phyloP scores from a whole-genome alignment of 2,329 filamentous ascomycete genomes.

The Didymella segeticola region DNA sequence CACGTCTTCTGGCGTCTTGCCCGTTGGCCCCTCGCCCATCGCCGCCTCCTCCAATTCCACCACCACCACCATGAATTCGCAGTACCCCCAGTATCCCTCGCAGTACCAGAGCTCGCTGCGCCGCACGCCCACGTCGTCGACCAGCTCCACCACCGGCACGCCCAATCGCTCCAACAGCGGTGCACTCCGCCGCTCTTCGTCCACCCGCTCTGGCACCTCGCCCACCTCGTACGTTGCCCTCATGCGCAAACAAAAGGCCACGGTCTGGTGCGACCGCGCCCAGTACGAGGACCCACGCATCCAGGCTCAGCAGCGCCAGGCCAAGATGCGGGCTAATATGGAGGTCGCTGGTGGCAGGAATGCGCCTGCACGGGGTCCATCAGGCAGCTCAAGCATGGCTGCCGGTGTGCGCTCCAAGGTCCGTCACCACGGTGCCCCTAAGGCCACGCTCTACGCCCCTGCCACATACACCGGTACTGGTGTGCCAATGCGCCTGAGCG shows the following conservation, averaged over 20 bases:
- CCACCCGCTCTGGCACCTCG: slow-evolving; percentile 72
- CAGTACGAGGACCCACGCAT: slow-evolving; percentile 90
- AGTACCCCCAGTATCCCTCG: slow-evolving; percentile 43
- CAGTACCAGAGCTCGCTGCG: slow-evolving; percentile 48
- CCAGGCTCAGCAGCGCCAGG: slow-evolving; percentile 81
- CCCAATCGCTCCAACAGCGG: slow-evolving; percentile 58
- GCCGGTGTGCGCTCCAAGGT: slow-evolving; percentile 80
- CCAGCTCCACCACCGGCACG: slow-evolving; percentile 64
- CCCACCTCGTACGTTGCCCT: slow-evolving; percentile 88
- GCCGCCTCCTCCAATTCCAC: slow-evolving; percentile 39
- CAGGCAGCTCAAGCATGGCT: slow-evolving; percentile 46
- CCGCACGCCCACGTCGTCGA: slow-evolving; percentile 73
- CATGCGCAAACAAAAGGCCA: slow-evolving; percentile 96
- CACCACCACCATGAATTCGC: slow-evolving; percentile 38
- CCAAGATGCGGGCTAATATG: slow-evolving; percentile 83
- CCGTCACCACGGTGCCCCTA: slow-evolving; percentile 82
- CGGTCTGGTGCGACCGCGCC: slow-evolving; percentile 95
- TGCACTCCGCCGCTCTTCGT: slow-evolving; percentile 74
- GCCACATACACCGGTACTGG: slow-evolving; percentile 78
- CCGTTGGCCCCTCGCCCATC: slow-evolving; percentile 26
- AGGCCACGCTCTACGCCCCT: slow-evolving; percentile 78
- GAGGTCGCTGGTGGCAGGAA: slow-evolving; percentile 74
- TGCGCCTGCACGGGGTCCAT: slow-evolving; percentile 46
- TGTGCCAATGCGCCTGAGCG: slow-evolving; percentile 88
- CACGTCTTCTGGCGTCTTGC: slow-evolving; percentile 48